phyloP scores from a whole-genome alignment of 305 asterid species.

The Solanum hybrid region DNA sequence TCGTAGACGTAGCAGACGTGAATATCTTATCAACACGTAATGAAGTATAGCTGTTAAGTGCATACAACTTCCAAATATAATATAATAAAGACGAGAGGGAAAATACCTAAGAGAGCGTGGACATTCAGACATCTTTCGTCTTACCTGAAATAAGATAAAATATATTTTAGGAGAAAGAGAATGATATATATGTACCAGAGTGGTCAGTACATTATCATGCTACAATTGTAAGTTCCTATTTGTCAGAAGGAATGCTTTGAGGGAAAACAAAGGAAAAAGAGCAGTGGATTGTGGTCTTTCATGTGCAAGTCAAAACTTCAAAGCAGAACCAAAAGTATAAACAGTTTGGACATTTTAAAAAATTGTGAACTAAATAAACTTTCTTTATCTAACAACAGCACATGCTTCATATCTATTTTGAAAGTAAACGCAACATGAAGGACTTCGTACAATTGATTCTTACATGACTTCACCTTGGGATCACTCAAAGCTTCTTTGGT shows the following conservation, averaged over 20 bases:
- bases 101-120: constrained; percentile 71
- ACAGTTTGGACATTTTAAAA: neutral
- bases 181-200: neutral
- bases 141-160: constrained; percentile 37
- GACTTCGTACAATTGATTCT: constrained; percentile 30
- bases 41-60: neutral
- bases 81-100: neutral
- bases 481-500: constrained; percentile 92
- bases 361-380: neutral
- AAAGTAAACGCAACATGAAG: neutral
- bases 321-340: neutral
- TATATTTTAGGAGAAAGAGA: neutral
- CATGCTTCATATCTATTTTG: neutral
- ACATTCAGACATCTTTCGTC: constrained; percentile 81
- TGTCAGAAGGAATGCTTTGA: neutral
- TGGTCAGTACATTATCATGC: neutral
- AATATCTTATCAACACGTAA: neutral
- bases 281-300: neutral
- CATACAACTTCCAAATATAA: neutral
- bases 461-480: constrained; percentile 99
- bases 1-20: neutral
- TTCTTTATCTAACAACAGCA: neutral
- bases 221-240: neutral
- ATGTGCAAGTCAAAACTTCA: neutral
- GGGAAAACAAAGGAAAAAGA: neutral